Evolutionary conservation across 1,284 basidiomycete genomes (phyloP), one percentile per base, ranked within the genome.

Genomic region (Vanrija sp.): DNA sequence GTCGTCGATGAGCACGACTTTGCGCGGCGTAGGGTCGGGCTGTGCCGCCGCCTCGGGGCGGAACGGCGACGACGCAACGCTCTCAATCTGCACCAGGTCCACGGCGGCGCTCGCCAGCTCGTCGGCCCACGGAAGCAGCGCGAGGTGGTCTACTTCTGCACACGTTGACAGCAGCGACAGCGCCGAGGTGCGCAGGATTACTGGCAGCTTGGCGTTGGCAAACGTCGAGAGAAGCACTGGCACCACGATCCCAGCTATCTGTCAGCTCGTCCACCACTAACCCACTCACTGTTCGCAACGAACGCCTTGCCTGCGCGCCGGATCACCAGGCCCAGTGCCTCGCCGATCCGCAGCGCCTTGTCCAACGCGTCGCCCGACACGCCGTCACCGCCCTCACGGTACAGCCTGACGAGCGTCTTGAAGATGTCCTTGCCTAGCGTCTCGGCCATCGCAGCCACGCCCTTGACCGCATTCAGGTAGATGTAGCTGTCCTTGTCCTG

Each of bases 401-500:
- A 94, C 21, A 83, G 80, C 34, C 81, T 79, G 8, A 91, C 75
- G 28, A 95, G 78, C 3, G 80, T 79, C 54, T 78, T 79, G 15
- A 94, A 76, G 9, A 92, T 85, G 16, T 89, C 85, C 58, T 81
- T 83, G 1, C 91, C 91, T 55, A 86, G 64, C 1, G 80, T 80
- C 64, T 91, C 86, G 1, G 87, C 89, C 83, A 95, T 86, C 15
- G 83, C 86, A 5, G 86, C 83, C 2, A 98, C 79, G 0, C 93
- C 95, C 67, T 94, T 89, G 5, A 96, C 87, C 0, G 91, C 92
- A 68, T 94, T 94, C 54, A 98, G 78, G 72, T 93, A 98, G 56
- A 98, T 86, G 75, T 94, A 98, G 34, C 89, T 92, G 70, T 98
- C 95, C 49, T 94, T 88, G 65, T 97, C 92, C 68, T 92, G 87